A percentile compares a stretch with the other conserved stretches of the same genome.
Conservation (phyloP, 1,139 yeast species). For the Magnusiomyces magnusii region DNA sequence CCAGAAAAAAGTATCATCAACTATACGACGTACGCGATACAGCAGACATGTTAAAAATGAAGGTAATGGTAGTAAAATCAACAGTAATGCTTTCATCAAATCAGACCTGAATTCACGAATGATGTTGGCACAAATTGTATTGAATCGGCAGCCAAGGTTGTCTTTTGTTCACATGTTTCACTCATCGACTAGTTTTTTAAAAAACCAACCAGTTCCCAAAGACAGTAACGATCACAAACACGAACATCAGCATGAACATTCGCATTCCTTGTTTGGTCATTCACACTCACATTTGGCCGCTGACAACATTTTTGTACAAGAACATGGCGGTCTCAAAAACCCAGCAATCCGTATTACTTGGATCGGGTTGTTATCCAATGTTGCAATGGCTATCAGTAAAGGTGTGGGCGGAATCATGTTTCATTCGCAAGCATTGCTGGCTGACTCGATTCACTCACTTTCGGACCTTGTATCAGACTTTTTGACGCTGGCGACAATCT, state of each 20-base stretch:
- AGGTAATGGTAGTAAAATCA: neutral
- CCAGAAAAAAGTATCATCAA: neutral
- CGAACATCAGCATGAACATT: constrained; percentile 16
- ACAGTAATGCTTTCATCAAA: too few species aligned
- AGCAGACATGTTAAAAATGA: neutral
- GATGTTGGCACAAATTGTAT: neutral
- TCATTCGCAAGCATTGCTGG: constrained; percentile 90
- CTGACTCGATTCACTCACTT: constrained; percentile 89
- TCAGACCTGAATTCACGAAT: too few species aligned
- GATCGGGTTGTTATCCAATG: constrained; percentile 78
- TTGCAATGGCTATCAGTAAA: constrained; percentile 82
- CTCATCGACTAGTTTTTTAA: neutral
- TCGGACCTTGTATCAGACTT: constrained; percentile 88
- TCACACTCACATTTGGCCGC: constrained; percentile 27
- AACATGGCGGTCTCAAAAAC: constrained; percentile 40
- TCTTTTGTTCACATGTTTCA: neutral
- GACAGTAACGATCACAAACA: neutral
- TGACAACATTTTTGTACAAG: constrained; percentile 26
- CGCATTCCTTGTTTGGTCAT: constrained; percentile 23
- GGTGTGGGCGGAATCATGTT: constrained; percentile 84
- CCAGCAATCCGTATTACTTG: constrained; percentile 93
- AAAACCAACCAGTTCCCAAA: neutral
- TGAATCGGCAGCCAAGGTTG: neutral
- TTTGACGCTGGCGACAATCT: constrained; percentile 81
- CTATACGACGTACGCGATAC: neutral